These are phyloP conservation scores for Salvia splendens DNA, from an alignment of 257 asterid species.

Conservation along the genomic window DNA sequence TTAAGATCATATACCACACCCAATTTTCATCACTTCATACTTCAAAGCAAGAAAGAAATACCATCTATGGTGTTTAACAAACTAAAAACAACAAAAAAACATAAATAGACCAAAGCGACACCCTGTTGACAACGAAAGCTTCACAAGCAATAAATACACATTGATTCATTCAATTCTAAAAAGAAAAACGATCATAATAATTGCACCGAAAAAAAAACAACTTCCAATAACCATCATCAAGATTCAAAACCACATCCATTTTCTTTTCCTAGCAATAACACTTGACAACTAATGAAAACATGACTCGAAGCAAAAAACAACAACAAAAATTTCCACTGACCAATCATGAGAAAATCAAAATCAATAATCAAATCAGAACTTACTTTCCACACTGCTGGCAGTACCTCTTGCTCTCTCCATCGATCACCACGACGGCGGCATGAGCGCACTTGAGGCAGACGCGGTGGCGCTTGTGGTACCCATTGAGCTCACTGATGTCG, in stretches of 20 bases:
- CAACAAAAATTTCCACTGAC: conserved; percentile 21
- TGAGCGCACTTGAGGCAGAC: conserved; percentile 84
- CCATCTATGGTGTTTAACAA: neutral
- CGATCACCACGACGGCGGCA: conserved; percentile 66
- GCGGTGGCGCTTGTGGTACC: conserved; percentile 88
- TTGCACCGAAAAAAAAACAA: neutral
- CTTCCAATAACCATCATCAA: conserved; percentile 23
- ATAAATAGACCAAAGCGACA: neutral
- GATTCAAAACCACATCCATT: neutral
- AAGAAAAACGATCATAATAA: neutral
- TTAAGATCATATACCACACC: neutral
- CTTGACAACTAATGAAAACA: neutral
- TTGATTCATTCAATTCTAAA: conserved; percentile 1
- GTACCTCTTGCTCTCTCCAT: conserved; percentile 82
- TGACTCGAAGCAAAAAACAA: neutral
- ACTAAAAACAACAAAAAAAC: neutral
- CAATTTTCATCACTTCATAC: neutral
- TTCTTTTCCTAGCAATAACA: neutral
- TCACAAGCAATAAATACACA: neutral
- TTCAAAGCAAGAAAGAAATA: neutral
- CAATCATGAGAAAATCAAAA: conserved; percentile 36
- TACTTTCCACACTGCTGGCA: conserved; percentile 88
- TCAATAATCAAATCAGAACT: neutral
- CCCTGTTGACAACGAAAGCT: conserved; percentile 15
- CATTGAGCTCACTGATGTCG: conserved; percentile 90